Conservation (phyloP, 176 grass and related monocot species). For the Carex kokanica region DNA sequence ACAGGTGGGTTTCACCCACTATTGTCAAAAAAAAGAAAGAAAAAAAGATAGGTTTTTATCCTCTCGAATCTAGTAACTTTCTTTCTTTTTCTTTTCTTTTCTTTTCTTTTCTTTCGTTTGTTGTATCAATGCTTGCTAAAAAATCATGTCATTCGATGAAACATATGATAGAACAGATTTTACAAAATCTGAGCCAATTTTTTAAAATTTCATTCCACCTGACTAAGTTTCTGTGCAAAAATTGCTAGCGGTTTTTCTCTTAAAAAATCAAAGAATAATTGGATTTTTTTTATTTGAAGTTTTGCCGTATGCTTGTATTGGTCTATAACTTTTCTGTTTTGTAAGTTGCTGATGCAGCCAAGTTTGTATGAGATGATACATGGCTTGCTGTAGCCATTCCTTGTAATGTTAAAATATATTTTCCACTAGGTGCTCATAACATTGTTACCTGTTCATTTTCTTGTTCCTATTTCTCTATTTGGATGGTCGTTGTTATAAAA, state of each 20-base stretch:
- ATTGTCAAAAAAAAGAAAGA: too few relatives aligned
- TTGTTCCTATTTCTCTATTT: background rate
- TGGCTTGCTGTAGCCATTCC: background rate
- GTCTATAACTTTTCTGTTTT: background rate
- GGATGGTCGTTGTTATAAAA: background rate
- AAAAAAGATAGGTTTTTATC: background rate
- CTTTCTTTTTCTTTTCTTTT: too few relatives aligned
- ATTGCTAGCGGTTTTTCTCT: background rate
- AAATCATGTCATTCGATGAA: conserved; percentile 9
- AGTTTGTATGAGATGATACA: background rate
- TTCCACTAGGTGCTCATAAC: background rate
- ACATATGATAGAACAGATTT: conserved; percentile 19
- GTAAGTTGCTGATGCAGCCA: background rate
- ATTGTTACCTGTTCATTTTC: background rate
- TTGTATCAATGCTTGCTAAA: conserved; percentile 8
- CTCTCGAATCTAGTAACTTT: background rate
- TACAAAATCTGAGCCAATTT: conserved; percentile 20
- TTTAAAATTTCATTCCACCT: background rate
- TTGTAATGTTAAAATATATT: background rate
- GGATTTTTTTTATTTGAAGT: background rate
- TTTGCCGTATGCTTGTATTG: background rate
- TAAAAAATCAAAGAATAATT: background rate
- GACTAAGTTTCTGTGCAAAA: background rate
- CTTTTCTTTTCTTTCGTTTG: background rate
- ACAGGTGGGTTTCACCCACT: too few relatives aligned